These are phyloP conservation scores for Botrytis aclada DNA, from an alignment of 2,329 filamentous ascomycete species.

Conservation along the genomic window DNA sequence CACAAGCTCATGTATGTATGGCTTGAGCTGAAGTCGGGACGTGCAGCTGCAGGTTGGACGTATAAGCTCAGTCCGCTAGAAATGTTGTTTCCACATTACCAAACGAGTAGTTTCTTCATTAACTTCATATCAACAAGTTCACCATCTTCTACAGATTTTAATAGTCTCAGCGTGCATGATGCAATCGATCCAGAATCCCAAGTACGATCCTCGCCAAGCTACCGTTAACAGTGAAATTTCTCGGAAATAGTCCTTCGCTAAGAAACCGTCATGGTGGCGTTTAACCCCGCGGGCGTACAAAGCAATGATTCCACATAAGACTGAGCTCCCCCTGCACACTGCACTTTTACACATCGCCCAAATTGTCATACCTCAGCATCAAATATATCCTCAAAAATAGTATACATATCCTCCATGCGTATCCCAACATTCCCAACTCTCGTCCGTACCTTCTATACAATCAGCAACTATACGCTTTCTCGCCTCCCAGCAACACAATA, in stretches of 20 bases:
- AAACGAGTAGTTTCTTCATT: neutral
- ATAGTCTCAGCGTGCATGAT: neutral
- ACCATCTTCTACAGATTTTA: neutral
- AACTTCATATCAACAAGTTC: neutral
- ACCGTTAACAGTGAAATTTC: neutral
- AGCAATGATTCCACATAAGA: neutral
- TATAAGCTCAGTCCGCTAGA: neutral
- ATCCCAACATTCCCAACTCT: slow-evolving; percentile 48
- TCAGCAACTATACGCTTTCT: slow-evolving; percentile 44
- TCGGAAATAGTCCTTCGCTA: neutral
- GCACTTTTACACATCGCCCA: neutral
- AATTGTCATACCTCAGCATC: slow-evolving; percentile 19
- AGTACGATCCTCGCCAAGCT: neutral
- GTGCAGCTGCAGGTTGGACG: neutral
- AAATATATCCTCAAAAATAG: slow-evolving; percentile 1
- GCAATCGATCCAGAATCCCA: neutral
- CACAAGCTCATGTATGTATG: neutral
- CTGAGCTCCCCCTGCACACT: neutral
- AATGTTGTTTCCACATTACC: neutral
- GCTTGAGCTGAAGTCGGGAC: neutral
- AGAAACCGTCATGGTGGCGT: neutral
- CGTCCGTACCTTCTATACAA: slow-evolving; percentile 45
- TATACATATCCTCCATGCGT: slow-evolving; percentile 45
- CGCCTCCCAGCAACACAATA: slow-evolving; percentile 30
- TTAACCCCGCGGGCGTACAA: neutral